phyloP scores from a whole-genome alignment of 306 rosid genomes.

The Glycine latifolia region DNA sequence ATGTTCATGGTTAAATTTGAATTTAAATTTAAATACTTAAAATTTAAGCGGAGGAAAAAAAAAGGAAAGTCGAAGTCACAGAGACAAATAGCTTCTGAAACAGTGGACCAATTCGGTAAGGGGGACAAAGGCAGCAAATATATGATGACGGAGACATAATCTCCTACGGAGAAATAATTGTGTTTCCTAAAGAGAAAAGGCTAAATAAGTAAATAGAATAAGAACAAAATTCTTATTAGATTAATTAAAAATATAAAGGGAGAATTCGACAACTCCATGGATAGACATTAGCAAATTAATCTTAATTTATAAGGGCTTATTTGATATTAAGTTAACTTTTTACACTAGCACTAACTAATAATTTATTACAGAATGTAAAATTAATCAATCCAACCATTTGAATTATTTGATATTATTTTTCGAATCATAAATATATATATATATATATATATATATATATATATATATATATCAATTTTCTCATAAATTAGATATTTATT shows the following conservation, averaged over 20 bases:
- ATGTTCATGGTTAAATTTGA: background rate
- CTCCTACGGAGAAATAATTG: slow-evolving; percentile 30
- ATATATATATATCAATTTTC: no score
- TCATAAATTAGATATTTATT: no score
- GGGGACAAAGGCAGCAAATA: slow-evolving; percentile 6
- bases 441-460: no score
- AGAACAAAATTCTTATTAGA: background rate
- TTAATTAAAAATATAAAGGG: background rate
- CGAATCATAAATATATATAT: no score
- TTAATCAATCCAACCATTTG: background rate
- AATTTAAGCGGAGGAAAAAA: background rate
- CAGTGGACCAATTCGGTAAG: slow-evolving; percentile 4
- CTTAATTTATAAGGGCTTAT: background rate
- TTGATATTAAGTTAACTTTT: background rate
- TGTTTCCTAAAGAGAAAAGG: slow-evolving; percentile 21
- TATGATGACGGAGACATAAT: slow-evolving; percentile 34
- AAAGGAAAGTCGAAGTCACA: no score
- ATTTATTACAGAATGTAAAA: background rate
- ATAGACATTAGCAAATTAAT: background rate
- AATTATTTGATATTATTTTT: background rate
- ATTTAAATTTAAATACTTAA: background rate
- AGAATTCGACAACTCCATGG: background rate
- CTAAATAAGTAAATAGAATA: background rate
- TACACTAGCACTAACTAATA: background rate
- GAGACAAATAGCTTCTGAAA: background rate